A percentile compares a stretch with the other conserved stretches of the same genome.
These are phyloP conservation scores for Lactarius vividus DNA, from an alignment of 768 basidiomycete species.

Conservation along the genomic window DNA sequence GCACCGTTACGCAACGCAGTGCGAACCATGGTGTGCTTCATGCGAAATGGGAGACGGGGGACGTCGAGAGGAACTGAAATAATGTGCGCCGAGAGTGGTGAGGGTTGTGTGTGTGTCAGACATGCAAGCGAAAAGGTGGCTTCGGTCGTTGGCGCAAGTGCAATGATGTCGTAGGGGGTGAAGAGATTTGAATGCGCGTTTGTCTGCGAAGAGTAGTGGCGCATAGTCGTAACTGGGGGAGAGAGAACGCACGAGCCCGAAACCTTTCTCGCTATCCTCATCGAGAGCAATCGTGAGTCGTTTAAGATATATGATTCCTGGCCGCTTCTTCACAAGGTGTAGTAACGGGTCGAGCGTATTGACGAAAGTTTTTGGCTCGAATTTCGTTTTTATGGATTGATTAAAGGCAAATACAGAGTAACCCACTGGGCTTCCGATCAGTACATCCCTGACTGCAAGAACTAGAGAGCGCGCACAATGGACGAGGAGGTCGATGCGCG, in stretches of 20 bases:
- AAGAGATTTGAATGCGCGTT: slow-evolving; percentile 64
- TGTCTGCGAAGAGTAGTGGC: slow-evolving; percentile 47
- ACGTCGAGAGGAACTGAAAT: slow-evolving; percentile 76
- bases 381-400: slow-evolving; percentile 65
- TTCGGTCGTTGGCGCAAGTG: slow-evolving; percentile 70
- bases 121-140: slow-evolving; percentile 76
- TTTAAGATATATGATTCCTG: slow-evolving; percentile 65
- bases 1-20: slow-evolving; percentile 80
- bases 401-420: slow-evolving; percentile 79
- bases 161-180: slow-evolving; percentile 70
- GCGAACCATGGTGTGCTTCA: slow-evolving; percentile 81
- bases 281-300: slow-evolving; percentile 78
- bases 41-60: slow-evolving; percentile 73
- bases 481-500: slow-evolving; percentile 63
- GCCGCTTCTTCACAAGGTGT: slow-evolving; percentile 54
- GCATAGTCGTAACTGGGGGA: not conserved
- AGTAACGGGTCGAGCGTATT: slow-evolving; percentile 62
- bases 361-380: slow-evolving; percentile 68
- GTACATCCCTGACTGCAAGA: not conserved
- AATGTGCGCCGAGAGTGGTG: slow-evolving; percentile 74
- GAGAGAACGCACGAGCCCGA: slow-evolving; percentile 58
- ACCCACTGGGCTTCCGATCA: slow-evolving; percentile 58
- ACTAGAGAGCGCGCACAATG: slow-evolving; percentile 53
- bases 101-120: slow-evolving; percentile 73
- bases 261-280: slow-evolving; percentile 83